These are phyloP conservation scores for Erucastrum elatum DNA, from an alignment of 345 rosid genomes.

Conservation along the genomic window DNA sequence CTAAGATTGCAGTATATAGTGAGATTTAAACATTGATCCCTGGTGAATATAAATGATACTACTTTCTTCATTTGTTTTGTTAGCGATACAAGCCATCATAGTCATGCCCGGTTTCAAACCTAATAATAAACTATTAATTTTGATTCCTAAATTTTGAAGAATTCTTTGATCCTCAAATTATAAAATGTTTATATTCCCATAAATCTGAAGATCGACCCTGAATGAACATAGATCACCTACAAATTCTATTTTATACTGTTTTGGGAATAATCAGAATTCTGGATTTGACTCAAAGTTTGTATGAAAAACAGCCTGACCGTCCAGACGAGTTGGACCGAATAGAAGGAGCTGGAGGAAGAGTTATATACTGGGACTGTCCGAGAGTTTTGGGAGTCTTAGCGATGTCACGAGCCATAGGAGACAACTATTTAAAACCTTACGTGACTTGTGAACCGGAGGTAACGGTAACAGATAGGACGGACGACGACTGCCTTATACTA, in stretches of 20 bases:
- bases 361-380: constrained; percentile 79
- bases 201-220: not conserved
- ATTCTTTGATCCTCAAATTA: too few species aligned
- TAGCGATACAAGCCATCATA: too few species aligned
- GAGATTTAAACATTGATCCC: too few species aligned
- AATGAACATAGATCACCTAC: not conserved
- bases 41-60: too few species aligned
- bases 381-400: constrained; percentile 79
- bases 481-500: constrained; percentile 69
- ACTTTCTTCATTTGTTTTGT: too few species aligned
- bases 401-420: constrained; percentile 91
- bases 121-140: too few species aligned
- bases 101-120: too few species aligned
- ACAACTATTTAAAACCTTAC: constrained; percentile 80
- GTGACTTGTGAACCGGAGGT: constrained; percentile 84
- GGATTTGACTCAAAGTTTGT: not conserved
- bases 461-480: constrained; percentile 53
- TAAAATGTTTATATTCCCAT: too few species aligned
- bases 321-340: constrained; percentile 80
- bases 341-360: constrained; percentile 76
- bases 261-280: not conserved
- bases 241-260: not conserved
- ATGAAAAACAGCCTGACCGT: constrained; percentile 68
- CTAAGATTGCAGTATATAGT: too few species aligned
- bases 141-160: too few species aligned